Base-by-base conservation (phyloP, 441 rosid genomes). In the Jatropha multifida region DNA sequence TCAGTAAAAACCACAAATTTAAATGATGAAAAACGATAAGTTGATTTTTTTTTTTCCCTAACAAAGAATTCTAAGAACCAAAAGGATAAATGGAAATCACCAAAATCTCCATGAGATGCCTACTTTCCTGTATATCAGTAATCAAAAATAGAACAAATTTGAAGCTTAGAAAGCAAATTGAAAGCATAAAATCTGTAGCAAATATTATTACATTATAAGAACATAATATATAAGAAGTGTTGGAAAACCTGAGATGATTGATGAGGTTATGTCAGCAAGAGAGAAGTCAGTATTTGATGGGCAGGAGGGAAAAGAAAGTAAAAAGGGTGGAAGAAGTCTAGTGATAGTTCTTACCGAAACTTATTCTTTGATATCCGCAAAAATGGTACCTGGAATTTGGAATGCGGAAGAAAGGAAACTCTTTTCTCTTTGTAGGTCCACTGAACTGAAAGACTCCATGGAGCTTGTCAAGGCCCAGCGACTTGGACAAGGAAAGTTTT, bases 121-220 rank as follows among this genome's bases (percentile, higher is more conserved):
- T 51, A 51, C 13, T 9, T 51, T 11, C 55, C 4, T 17, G 58
- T 5, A 54, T 54, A 40, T 17, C 26, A 41, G 46, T 40, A 10
- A 44, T n/a, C 23, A 17, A 44, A 44, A 66, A 66, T 51, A 66
- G 7, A 66, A 44, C 10, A 66, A 66, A 20, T 66, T 66, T 66
- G 54, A 32, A 66, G 15, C 26, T n/a, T n/a, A 12, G 17, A 44
- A 42, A 42, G 17, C 54, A 44, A 66, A 66, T 11, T 42, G 14
- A 12, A 44, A 44, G 69, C 44, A 20, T 1, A 66, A n/a, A 49
- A 40, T 10, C 32, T 65, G 68, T 8, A 40, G 46, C 48, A 38
- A 18, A 5, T 8, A 18, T 3, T 18, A 17, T n/a, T 46, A 46
- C 9, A 11, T 46, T 0, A 13, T 23, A 23, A 23, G 23, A 23